Base-by-base conservation (phyloP, 441 rosid species). In the Kokia cookei region DNA sequence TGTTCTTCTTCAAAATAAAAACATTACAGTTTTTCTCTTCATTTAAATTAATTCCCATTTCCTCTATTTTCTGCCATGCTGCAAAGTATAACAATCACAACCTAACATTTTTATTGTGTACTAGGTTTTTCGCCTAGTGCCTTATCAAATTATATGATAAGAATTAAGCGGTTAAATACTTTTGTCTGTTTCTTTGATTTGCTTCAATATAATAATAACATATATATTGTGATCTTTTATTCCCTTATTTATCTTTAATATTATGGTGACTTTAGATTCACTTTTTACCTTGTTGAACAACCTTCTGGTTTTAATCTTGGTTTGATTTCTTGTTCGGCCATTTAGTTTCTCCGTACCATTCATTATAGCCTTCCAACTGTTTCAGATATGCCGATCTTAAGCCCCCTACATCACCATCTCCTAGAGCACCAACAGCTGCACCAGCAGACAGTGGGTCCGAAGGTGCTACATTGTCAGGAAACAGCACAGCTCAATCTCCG, bases 331-430 rank as follows among this genome's bases (percentile, higher is more conserved):
- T 37, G 11, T 63, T 2, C 5, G 17, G 35, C 37, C 55, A 45
- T 66, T 65, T 45, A 35, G 48, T 66, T 19, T 66, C 40, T 17
- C 53, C 43, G 5, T 65, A 8, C 26, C 29, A 7, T 37, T 26
- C 15, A 13, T 26, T 1, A 0, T 71, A n/a, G 27, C 17, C 29
- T 9, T 32, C 29, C 27, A 7, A 59, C 48, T 51, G 40, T 81
- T 76, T 68, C 85, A 89, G 90, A 67, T 85, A 89, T 11, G 87
- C 80, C n/a, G 85, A 83, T 67, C 83, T 85, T 32, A 85, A 89
- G 77, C 88, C 90, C 50, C 90, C 90, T 10, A 64, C 89, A 70
- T 84, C 93, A 2, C 93, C 89, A 71, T 76, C 84, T 45, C 91
- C 89, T 2, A 64, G 62, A 29, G 78, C 45, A 15, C 55, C 76